Conservation (phyloP, 176 grass and related monocot species). For the Panicum miliaceum region DNA sequence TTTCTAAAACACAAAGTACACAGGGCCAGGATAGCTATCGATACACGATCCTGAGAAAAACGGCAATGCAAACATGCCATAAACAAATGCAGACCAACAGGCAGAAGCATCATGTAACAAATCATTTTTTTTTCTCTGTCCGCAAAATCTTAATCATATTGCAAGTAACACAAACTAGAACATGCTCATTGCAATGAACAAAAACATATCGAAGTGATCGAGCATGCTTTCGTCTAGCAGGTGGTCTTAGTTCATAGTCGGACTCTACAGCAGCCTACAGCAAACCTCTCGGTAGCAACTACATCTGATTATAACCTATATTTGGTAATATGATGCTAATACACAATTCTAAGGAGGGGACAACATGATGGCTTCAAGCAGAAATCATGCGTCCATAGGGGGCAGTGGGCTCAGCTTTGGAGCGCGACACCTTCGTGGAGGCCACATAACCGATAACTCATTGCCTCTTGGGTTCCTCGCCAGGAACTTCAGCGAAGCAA, state of each 20-base stretch:
- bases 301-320: slow-evolving; percentile 75
- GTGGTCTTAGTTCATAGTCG: slow-evolving; percentile 35
- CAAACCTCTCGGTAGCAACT: slow-evolving; percentile 55
- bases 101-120: slow-evolving; percentile 9
- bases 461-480: slow-evolving; percentile 54
- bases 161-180: slow-evolving; percentile 34
- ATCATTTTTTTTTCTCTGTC: slow-evolving; percentile 38
- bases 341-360: slow-evolving; percentile 49
- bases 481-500: slow-evolving; percentile 81
- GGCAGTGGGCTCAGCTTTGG: slow-evolving; percentile 1
- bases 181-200: slow-evolving; percentile 34
- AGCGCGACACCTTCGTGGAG: slow-evolving; percentile 21
- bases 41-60: neutral
- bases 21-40: neutral
- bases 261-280: slow-evolving; percentile 56
- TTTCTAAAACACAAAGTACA: too few relatives aligned
- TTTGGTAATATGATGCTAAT: slow-evolving; percentile 67
- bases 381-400: slow-evolving; percentile 21
- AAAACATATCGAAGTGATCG: slow-evolving; percentile 22
- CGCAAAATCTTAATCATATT: slow-evolving; percentile 58
- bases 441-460: slow-evolving; percentile 54
- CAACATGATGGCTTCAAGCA: slow-evolving; percentile 49
- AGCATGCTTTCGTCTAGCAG: slow-evolving; percentile 37
- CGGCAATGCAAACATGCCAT: neutral
- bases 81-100: neutral